Evolutionary conservation across 75 land plant species (phyloP).

Genomic region (Picea sitchensis): DNA sequence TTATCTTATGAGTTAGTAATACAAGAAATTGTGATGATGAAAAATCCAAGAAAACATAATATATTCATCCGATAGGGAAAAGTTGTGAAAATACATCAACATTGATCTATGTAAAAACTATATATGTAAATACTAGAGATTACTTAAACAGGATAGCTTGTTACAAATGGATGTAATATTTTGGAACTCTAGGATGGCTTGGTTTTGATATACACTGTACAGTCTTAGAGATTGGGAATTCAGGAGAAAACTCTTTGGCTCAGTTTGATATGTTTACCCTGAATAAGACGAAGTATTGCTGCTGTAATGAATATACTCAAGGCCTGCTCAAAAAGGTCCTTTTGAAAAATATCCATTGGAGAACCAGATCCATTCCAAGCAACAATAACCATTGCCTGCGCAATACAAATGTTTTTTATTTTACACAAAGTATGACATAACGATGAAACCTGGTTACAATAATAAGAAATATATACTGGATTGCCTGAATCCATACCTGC

Average conservation of each 20-base stretch:
- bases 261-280: constrained; percentile 41
- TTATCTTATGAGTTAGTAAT: neutral
- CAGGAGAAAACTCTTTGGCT: neutral
- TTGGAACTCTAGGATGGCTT: too few species aligned
- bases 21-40: neutral
- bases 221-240: neutral
- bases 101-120: neutral
- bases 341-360: constrained; percentile 40
- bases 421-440: neutral
- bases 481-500: constrained; percentile 49
- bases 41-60: neutral
- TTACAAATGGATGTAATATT: too few species aligned
- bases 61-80: neutral
- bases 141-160: neutral
- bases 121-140: neutral
- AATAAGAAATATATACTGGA: neutral
- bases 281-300: constrained; percentile 78
- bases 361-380: constrained; percentile 62
- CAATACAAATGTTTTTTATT: neutral
- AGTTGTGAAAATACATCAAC: neutral
- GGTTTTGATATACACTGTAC: neutral
- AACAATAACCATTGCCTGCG: constrained; percentile 77
- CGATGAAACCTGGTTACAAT: neutral
- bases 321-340: constrained; percentile 39
- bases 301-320: constrained; percentile 96